These are phyloP conservation scores for Spathaspora sp. DNA, from an alignment of 805 yeast genomes.

Conservation along the genomic window DNA sequence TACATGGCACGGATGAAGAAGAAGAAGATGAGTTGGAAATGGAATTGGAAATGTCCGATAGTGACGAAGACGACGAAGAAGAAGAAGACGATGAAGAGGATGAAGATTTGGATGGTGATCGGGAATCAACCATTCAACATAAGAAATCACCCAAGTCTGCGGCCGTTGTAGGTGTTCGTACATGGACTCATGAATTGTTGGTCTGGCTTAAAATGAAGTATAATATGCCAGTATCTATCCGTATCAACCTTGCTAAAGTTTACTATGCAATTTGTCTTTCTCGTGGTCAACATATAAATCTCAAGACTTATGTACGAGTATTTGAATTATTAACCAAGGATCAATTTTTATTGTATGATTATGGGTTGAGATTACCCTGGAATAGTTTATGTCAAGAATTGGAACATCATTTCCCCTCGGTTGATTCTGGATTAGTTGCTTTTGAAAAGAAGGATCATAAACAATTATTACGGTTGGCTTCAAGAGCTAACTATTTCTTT, in stretches of 20 bases:
- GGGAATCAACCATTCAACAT: slow-evolving; percentile 45
- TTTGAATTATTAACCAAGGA: slow-evolving; percentile 57
- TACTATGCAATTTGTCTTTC: slow-evolving; percentile 70
- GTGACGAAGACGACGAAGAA: slow-evolving; percentile 37
- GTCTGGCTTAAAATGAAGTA: slow-evolving; percentile 77
- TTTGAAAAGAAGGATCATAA: slow-evolving; percentile 48
- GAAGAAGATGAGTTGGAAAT: slow-evolving; percentile 11
- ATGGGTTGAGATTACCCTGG: slow-evolving; percentile 52
- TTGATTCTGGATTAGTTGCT: slow-evolving; percentile 43
- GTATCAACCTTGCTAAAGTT: slow-evolving; percentile 60
- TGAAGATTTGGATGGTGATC: slow-evolving; percentile 27
- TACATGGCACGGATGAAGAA: slow-evolving; percentile 5
- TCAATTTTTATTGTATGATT: slow-evolving; percentile 31
- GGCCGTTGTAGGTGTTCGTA: slow-evolving; percentile 68
- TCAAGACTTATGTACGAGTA: slow-evolving; percentile 58
- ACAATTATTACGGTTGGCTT: slow-evolving; percentile 49
- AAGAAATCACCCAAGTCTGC: slow-evolving; percentile 65
- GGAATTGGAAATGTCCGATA: slow-evolving; percentile 32
- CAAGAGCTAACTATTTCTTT: slow-evolving; percentile 53
- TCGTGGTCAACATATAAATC: slow-evolving; percentile 64
- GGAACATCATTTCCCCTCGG: slow-evolving; percentile 26
- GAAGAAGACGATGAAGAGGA: slow-evolving; percentile 38
- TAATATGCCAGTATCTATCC: slow-evolving; percentile 66
- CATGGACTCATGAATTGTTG: slow-evolving; percentile 84
- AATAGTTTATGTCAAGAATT: slow-evolving; percentile 37